These are phyloP conservation scores for Jaltomata sinuosa DNA, from an alignment of 257 asterid genomes.

Conservation along the genomic window DNA sequence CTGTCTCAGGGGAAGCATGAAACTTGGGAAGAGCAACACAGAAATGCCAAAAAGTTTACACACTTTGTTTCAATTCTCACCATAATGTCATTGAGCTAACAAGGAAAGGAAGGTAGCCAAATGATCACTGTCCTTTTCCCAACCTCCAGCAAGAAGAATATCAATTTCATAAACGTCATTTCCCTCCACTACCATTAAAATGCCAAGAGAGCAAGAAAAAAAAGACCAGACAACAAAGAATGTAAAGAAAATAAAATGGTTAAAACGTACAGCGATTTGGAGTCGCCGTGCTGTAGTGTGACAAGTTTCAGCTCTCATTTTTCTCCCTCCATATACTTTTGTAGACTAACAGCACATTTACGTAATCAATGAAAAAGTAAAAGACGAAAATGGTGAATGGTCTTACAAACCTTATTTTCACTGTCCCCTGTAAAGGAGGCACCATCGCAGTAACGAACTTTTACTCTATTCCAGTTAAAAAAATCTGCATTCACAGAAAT, in stretches of 20 bases:
- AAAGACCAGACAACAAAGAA: background rate
- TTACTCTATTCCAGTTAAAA: slow-evolving; percentile 66
- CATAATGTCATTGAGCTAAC: background rate
- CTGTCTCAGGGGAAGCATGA: background rate
- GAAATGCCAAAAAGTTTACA: background rate
- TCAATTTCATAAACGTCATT: background rate
- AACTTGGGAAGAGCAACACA: background rate
- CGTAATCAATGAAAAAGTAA: background rate
- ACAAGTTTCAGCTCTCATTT: background rate
- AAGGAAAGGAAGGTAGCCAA: background rate
- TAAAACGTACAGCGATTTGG: background rate
- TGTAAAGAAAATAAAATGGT: background rate
- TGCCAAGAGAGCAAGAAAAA: background rate
- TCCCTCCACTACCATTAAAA: background rate
- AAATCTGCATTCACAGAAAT: slow-evolving; percentile 34
- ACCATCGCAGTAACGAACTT: slow-evolving; percentile 63
- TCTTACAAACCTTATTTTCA: slow-evolving; percentile 38
- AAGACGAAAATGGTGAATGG: background rate
- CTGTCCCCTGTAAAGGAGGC: slow-evolving; percentile 58
- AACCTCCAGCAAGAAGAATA: background rate
- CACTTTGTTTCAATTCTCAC: background rate
- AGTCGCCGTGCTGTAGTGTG: background rate
- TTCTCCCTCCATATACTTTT: background rate
- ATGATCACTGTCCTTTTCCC: background rate
- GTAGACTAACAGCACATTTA: background rate